Evolutionary conservation across 2,329 filamentous ascomycete species (phyloP).

Genomic region (Coleophoma cylindrospora): DNA sequence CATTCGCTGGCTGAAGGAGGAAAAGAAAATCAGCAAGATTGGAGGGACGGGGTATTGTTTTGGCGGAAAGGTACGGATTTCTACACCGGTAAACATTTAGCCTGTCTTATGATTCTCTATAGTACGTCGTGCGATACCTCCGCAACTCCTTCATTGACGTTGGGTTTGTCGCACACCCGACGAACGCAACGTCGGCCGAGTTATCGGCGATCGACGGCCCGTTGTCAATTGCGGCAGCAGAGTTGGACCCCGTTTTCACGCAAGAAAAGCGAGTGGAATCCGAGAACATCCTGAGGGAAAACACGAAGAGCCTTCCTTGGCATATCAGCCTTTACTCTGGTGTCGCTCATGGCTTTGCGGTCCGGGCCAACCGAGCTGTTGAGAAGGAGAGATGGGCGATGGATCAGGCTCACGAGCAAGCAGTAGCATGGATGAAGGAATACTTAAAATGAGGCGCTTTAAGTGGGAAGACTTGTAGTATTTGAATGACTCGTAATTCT

Average conservation of each 20-base stretch:
- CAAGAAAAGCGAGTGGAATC: constrained; percentile 54
- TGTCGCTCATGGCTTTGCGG: constrained; percentile 68
- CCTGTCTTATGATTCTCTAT: neutral
- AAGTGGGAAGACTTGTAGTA: too few relatives aligned
- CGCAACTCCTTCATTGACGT: constrained; percentile 56
- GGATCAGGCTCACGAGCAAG: constrained; percentile 73
- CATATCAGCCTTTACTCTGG: constrained; percentile 71
- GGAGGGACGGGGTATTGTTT: constrained; percentile 68
- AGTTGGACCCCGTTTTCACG: constrained; percentile 59
- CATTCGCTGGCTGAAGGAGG: constrained; percentile 50
- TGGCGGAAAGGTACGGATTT: constrained; percentile 45
- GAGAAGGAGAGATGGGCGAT: constrained; percentile 59
- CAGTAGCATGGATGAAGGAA: constrained; percentile 67
- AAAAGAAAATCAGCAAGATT: constrained; percentile 40
- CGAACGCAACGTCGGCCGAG: constrained; percentile 62
- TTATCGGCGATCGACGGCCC: constrained; percentile 58
- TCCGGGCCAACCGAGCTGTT: constrained; percentile 54
- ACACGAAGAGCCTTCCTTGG: constrained; percentile 40
- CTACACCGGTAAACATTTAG: too few relatives aligned
- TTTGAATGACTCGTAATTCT: too few relatives aligned
- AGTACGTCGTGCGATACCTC: constrained; percentile 64
- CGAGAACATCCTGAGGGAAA: constrained; percentile 46
- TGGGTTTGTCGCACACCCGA: constrained; percentile 69
- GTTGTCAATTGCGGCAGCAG: constrained; percentile 58
- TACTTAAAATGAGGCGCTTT: neutral